Evolutionary conservation across 1,139 yeast species (phyloP).

Genomic region (Pneumocystis jirovecii): DNA sequence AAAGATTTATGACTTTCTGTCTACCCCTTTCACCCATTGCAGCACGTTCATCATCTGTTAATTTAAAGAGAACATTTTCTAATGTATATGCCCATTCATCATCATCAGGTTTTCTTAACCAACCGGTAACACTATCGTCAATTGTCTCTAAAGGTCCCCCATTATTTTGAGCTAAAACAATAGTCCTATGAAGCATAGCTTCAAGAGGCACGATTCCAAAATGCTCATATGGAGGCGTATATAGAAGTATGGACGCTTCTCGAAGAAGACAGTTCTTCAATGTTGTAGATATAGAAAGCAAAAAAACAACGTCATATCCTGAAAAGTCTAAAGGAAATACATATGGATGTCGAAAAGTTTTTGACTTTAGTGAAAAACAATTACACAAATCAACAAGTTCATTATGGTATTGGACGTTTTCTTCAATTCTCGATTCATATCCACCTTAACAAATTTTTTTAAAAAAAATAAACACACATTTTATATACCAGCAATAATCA

Average conservation of each 20-base stretch:
- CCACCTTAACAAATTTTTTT: slow-evolving; percentile 43
- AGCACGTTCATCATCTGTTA: slow-evolving; percentile 23
- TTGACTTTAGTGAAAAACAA: slow-evolving; percentile 31
- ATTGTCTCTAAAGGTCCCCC: slow-evolving; percentile 93
- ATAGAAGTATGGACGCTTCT: slow-evolving; percentile 46
- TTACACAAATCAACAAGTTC: slow-evolving; percentile 43
- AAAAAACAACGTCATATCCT: slow-evolving; percentile 44
- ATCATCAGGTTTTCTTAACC: slow-evolving; percentile 42
- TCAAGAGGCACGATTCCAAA: slow-evolving; percentile 97
- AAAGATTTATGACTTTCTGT: slow-evolving; percentile 35
- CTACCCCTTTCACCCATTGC: slow-evolving; percentile 38
- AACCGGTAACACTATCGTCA: slow-evolving; percentile 56
- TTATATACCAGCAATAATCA: slow-evolving; percentile 15
- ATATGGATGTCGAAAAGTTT: slow-evolving; percentile 22
- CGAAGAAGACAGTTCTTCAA: slow-evolving; percentile 51
- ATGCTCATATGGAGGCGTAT: slow-evolving; percentile 87
- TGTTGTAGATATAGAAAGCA: slow-evolving; percentile 61
- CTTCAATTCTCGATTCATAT: slow-evolving; percentile 58
- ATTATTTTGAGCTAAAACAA: slow-evolving; percentile 70
- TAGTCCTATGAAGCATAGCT: slow-evolving; percentile 71
- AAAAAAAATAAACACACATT: slow-evolving; percentile 4
- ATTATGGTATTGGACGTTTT: slow-evolving; percentile 57
- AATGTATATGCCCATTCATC: slow-evolving; percentile 52
- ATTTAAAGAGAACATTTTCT: slow-evolving; percentile 25
- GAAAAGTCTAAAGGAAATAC: slow-evolving; percentile 8